phyloP scores from a whole-genome alignment of 75 land plant genomes.

The Cupressus sempervirens region DNA sequence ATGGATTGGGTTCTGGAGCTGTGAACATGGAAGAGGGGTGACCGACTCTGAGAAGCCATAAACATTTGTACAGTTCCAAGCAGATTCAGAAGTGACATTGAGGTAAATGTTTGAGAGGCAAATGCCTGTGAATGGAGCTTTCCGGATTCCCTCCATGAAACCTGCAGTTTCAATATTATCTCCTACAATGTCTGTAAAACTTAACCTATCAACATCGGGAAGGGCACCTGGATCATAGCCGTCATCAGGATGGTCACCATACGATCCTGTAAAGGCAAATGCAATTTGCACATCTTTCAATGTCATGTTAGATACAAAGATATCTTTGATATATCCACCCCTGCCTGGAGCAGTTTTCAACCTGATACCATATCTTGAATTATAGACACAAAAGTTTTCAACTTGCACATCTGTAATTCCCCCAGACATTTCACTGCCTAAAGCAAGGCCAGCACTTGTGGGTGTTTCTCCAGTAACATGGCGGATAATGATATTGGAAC shows the following conservation, averaged over 20 bases:
- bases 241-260: slow-evolving; percentile 80
- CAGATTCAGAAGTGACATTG: slow-evolving; percentile 4
- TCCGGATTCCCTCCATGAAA: slow-evolving; percentile 45
- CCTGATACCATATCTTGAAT: slow-evolving; percentile 41
- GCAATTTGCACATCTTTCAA: slow-evolving; percentile 53
- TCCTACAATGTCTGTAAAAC: slow-evolving; percentile 56
- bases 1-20: slow-evolving; percentile 20
- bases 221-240: slow-evolving; percentile 65
- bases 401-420: slow-evolving; percentile 42
- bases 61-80: slow-evolving; percentile 75
- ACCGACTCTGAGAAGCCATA: slow-evolving; percentile 58
- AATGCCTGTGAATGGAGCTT: slow-evolving; percentile 60
- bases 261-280: slow-evolving; percentile 48
- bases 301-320: slow-evolving; percentile 45
- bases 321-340: slow-evolving; percentile 51
- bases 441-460: slow-evolving; percentile 49
- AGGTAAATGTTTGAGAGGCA: slow-evolving; percentile 57
- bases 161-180: slow-evolving; percentile 61
- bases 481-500: slow-evolving; percentile 52
- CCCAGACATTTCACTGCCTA: slow-evolving; percentile 76
- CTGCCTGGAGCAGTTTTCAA: slow-evolving; percentile 54
- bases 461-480: slow-evolving; percentile 25
- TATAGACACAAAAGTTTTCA: slow-evolving; percentile 24
- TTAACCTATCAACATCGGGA: slow-evolving; percentile 54
- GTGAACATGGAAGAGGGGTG: slow-evolving; percentile 57